phyloP scores from a whole-genome alignment of 306 rosid species.

The Hippophae gyantsensis region DNA sequence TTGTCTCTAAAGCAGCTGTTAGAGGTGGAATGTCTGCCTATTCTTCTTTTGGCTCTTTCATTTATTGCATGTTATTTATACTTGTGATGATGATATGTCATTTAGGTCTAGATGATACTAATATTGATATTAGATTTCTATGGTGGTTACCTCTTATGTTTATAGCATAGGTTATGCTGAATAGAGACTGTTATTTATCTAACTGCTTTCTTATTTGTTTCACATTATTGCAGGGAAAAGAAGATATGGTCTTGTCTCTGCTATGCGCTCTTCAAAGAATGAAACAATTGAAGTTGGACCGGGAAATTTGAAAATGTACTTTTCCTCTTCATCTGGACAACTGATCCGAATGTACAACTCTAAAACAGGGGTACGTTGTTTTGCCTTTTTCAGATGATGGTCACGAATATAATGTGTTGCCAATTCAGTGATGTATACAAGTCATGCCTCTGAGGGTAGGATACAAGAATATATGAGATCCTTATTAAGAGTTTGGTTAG shows the following conservation, averaged over 20 bases:
- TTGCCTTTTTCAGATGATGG: conserved; percentile 8
- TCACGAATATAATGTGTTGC: neutral
- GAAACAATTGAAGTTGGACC: conserved; percentile 54
- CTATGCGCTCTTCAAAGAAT: conserved; percentile 13
- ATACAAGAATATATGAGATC: no score
- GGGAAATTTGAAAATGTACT: conserved; percentile 72
- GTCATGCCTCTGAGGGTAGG: neutral
- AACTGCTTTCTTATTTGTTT: conserved; percentile 1
- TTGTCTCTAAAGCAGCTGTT: conserved; percentile 43
- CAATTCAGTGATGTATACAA: neutral
- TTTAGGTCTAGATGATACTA: neutral
- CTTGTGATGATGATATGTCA: neutral
- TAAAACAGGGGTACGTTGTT: conserved; percentile 58
- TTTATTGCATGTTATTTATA: neutral
- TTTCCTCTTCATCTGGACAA: conserved; percentile 68
- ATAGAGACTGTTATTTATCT: neutral
- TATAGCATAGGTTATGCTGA: neutral
- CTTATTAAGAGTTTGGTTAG: no score
- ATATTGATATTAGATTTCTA: neutral
- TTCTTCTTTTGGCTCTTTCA: neutral
- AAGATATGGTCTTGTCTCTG: conserved; percentile 20
- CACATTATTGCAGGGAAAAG: conserved; percentile 33
- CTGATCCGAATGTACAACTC: conserved; percentile 58
- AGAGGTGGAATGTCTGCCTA: conserved; percentile 26
- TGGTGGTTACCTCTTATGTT: neutral